A percentile compares a stretch with the other conserved stretches of the same genome.
phyloP scores from a whole-genome alignment of 1,139 yeast species.

The Saccharomyces uvarum region DNA sequence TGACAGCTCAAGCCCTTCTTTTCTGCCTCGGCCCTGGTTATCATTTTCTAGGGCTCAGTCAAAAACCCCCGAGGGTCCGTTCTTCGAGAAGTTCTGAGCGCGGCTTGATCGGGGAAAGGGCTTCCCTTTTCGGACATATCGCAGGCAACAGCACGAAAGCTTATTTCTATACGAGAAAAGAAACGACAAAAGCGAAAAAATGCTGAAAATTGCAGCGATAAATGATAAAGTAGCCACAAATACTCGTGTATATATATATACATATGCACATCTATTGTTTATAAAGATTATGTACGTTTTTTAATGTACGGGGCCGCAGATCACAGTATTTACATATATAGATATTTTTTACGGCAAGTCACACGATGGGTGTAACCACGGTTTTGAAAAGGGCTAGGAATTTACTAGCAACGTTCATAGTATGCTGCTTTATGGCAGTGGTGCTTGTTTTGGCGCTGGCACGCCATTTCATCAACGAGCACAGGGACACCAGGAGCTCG shows the following conservation, averaged over 20 bases:
- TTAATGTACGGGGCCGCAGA: background rate
- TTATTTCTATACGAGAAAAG: background rate
- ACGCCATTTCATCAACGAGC: constrained; percentile 10
- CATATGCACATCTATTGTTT: background rate
- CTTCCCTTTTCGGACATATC: background rate
- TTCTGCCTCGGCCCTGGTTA: background rate
- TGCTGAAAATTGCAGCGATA: background rate
- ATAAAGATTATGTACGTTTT: background rate
- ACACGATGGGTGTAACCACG: background rate
- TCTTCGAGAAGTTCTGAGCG: constrained; percentile 1
- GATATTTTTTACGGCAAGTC: background rate
- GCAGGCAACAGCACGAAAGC: background rate
- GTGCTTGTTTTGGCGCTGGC: constrained; percentile 18
- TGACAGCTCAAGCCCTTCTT: no score
- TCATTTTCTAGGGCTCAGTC: background rate
- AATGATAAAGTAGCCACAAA: background rate
- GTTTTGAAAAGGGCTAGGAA: constrained; percentile 1
- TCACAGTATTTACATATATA: background rate
- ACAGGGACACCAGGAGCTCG: constrained; percentile 8
- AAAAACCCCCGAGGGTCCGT: background rate
- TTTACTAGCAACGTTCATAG: constrained; percentile 5
- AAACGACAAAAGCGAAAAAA: background rate
- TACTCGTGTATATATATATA: background rate
- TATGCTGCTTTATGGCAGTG: constrained; percentile 14
- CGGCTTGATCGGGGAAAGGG: background rate